These are phyloP conservation scores for Sarocladium kiliense DNA, from an alignment of 2,329 filamentous ascomycete genomes.

Conservation along the genomic window DNA sequence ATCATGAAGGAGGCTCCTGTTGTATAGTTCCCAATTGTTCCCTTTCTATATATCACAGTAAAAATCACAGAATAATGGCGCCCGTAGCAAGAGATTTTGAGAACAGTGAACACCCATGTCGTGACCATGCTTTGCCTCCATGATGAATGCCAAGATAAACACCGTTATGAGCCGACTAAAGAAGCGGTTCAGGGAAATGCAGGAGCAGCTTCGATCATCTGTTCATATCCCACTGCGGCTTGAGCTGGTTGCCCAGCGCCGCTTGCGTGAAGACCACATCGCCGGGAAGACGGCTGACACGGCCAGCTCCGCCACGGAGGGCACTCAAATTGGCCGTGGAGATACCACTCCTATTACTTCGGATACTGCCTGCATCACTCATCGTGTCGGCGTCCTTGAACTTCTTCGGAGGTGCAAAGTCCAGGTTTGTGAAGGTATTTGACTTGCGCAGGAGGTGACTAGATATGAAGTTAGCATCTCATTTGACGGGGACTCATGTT, in stretches of 20 bases:
- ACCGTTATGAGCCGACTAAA: not conserved
- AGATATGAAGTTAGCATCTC: slow-evolving; percentile 19
- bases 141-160: slow-evolving; percentile 6
- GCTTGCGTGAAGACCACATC: slow-evolving; percentile 75
- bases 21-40: not conserved
- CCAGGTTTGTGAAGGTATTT: slow-evolving; percentile 69
- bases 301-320: slow-evolving; percentile 77
- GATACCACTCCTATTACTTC: slow-evolving; percentile 65
- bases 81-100: not conserved
- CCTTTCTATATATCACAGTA: not conserved
- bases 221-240: slow-evolving; percentile 52
- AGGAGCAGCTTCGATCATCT: not conserved
- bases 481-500: not conserved
- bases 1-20: too few species aligned
- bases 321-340: slow-evolving; percentile 64
- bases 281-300: slow-evolving; percentile 76
- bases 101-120: slow-evolving; percentile 1
- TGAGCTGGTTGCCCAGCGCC: slow-evolving; percentile 56
- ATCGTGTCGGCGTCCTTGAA: slow-evolving; percentile 58
- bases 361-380: slow-evolving; percentile 63
- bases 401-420: slow-evolving; percentile 74
- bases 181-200: not conserved
- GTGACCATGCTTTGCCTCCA: slow-evolving; percentile 6
- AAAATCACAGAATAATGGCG: not conserved
- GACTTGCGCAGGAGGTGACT: slow-evolving; percentile 73